These are phyloP conservation scores for Ascochyta viciae-villosae DNA, from an alignment of 2,329 filamentous ascomycete genomes.

Conservation along the genomic window DNA sequence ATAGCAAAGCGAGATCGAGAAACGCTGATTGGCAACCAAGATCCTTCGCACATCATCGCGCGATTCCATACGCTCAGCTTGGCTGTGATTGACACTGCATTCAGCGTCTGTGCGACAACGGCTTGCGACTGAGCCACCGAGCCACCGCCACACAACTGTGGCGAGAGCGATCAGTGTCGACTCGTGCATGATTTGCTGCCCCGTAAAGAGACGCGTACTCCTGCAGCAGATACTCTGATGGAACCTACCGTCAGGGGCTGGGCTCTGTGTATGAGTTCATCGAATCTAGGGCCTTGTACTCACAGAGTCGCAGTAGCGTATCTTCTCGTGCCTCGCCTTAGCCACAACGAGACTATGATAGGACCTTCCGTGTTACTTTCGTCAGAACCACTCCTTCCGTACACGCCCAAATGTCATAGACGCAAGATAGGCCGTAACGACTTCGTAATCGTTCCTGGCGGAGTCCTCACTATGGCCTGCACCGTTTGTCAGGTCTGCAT, in stretches of 20 bases:
- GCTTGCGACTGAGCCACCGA: background rate
- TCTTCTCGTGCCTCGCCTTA: constrained; percentile 7
- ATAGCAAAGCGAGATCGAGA: constrained; percentile 21
- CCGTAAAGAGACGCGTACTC: constrained; percentile 31
- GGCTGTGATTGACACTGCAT: constrained; percentile 27
- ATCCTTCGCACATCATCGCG: constrained; percentile 24
- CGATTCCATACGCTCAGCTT: constrained; percentile 21
- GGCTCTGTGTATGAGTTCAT: constrained; percentile 18
- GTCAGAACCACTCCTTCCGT: constrained; percentile 1
- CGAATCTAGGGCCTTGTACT: background rate
- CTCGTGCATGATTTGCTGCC: constrained; percentile 8
- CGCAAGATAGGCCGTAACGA: background rate
- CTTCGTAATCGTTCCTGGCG: constrained; percentile 5
- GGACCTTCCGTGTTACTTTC: constrained; percentile 2
- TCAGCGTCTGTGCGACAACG: constrained; percentile 18
- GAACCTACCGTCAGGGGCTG: constrained; percentile 12
- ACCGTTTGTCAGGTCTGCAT: background rate
- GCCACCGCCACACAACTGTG: constrained; percentile 3
- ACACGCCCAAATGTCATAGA: background rate
- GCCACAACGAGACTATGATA: constrained; percentile 5
- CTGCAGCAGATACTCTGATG: constrained; percentile 18
- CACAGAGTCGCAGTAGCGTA: constrained; percentile 7
- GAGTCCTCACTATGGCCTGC: background rate
- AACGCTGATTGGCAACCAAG: constrained; percentile 24
- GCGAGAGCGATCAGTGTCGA: constrained; percentile 5